Base-by-base conservation (phyloP, 1,284 basidiomycete species). In the Austroboletus novae-zelandiae region DNA sequence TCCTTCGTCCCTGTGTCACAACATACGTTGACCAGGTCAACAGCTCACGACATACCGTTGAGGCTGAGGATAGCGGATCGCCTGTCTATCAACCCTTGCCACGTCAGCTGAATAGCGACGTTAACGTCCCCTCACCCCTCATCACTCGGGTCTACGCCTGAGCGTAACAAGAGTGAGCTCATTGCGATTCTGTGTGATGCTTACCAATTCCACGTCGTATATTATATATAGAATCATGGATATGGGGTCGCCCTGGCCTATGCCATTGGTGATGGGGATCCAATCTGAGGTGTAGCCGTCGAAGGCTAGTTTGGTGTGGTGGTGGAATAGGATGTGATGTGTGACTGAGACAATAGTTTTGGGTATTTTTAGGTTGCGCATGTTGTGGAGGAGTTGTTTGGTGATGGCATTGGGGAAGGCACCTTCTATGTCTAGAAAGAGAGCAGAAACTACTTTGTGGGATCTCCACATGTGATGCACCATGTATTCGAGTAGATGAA, bases 381-480 rank as follows among this genome's bases (percentile, higher is more conserved):
- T 62, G 52, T 72, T 67, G 48, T 69, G 61, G 1, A 70, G 9
- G 1, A 73, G 64, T 4, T 48, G 31, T 2, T 60, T 45, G 0
- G 53, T 56, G 2, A 61, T 55, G 2, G 64, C 62, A 34, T 60
- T 71, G 0, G 68, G 68, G 49, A 73, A 73, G 0, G 69, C 70
- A 0, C 60, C 66, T 41, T 69, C 58, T 9, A 71, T 60, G 48
- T 70, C 64, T 0, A 68, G 50, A 32, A 67, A 65, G 0, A 72
- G 59, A 1, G 53, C 52, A 2, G 60, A 59, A 2, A 54, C 62
- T 14, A 63, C 65, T 17, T 60, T 51, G 2, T 52, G 40, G 4
- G 32, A 45, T 10, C 56, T 34, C 64, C 65, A 67, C 0, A 57
- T 55, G 11, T 66, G 43, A 31, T 61, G 58, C 9, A 69, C 51